Conservation (phyloP, 345 rosid species). For the Pugionium dolabratum region DNA sequence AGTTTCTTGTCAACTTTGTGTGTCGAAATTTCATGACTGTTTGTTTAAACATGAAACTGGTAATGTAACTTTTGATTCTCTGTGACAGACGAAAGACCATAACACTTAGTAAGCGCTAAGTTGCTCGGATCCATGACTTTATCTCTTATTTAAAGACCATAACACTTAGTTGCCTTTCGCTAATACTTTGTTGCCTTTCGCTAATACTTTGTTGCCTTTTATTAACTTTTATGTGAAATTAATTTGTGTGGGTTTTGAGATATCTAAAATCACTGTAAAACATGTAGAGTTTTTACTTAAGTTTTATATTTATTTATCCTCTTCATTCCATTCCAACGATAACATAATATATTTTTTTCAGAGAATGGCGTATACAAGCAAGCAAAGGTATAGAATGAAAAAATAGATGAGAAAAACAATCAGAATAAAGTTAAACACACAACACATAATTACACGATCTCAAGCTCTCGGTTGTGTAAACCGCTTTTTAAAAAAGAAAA, state of each 20-base stretch:
- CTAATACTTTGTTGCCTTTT: constrained; percentile 3
- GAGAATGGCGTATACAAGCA: neutral
- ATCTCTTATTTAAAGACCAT: constrained; percentile 15
- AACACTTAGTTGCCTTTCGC: constrained; percentile 15
- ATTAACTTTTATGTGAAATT: constrained; percentile 1
- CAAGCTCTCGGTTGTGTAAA: constrained; percentile 15
- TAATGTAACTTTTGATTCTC: constrained; percentile 28
- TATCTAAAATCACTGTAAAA: too few relatives aligned
- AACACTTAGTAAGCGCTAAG: neutral
- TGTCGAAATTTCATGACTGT: constrained; percentile 12
- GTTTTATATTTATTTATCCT: neutral
- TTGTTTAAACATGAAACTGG: constrained; percentile 22
- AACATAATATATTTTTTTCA: neutral
- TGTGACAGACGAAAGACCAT: constrained; percentile 4
- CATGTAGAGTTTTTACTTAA: too few relatives aligned
- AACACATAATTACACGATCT: constrained; percentile 24
- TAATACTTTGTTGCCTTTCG: neutral
- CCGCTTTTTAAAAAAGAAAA: constrained; percentile 12
- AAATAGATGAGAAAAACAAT: neutral
- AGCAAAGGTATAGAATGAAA: neutral
- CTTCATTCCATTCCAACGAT: neutral
- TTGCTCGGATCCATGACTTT: constrained; percentile 2
- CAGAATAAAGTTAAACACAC: constrained; percentile 1
- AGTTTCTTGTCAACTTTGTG: constrained; percentile 6
- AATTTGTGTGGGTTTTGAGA: too few relatives aligned